phyloP scores from a whole-genome alignment of 257 asterid genomes.

The Solanum rostratum region DNA sequence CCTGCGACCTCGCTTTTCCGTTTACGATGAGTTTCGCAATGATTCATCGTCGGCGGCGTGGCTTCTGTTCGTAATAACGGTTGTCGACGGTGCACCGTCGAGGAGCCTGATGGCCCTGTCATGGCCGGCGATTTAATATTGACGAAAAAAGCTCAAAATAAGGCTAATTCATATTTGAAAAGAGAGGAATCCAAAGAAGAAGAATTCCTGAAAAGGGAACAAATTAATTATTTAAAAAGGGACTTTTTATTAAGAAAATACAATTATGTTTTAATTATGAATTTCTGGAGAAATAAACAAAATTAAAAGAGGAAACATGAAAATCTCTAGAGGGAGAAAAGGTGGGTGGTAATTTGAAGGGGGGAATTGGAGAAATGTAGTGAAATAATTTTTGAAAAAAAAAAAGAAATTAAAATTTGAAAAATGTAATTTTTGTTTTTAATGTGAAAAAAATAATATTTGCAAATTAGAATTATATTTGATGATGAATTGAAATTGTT shows the following conservation, averaged over 20 bases:
- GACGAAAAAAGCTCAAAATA: background rate
- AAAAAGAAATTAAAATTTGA: background rate
- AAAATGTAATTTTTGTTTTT: too few relatives aligned
- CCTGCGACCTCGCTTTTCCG: slow-evolving; percentile 65
- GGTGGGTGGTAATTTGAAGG: background rate
- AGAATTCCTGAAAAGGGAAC: background rate
- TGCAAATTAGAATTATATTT: background rate
- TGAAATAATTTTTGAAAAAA: background rate
- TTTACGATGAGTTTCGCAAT: background rate
- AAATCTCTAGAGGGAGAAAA: background rate
- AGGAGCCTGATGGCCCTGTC: background rate
- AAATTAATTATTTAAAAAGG: background rate
- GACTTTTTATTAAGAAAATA: background rate
- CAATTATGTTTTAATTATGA: background rate
- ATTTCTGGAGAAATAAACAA: background rate
- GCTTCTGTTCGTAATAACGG: slow-evolving; percentile 1
- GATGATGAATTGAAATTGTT: background rate
- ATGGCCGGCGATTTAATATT: background rate
- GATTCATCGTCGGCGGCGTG: background rate
- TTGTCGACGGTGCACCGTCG: slow-evolving; percentile 10
- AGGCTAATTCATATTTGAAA: background rate
- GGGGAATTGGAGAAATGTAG: background rate
- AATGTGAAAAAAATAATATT: background rate
- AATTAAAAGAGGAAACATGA: background rate
- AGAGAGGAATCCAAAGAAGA: background rate